Evolutionary conservation across 2,329 filamentous ascomycete genomes (phyloP), one percentile per base, ranked within the genome.

Genomic region (Coniella lustricola): DNA sequence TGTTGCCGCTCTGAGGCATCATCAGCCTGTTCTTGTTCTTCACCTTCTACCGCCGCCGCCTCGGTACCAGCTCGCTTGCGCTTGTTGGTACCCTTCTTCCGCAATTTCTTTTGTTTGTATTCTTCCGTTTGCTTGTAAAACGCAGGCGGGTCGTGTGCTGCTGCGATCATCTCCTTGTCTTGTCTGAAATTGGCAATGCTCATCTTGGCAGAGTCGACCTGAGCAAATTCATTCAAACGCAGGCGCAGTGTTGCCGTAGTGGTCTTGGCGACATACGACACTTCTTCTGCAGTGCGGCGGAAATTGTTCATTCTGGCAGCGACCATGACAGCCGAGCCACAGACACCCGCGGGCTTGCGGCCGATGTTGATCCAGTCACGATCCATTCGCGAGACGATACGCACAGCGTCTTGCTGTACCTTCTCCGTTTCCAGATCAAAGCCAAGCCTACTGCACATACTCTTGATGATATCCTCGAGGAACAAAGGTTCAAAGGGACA

Each of bases 271-370:
- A 96, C 87, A 63, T 95, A 97, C n/a, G 97, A 91, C 8, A 98
- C 87, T 67, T 98, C 93, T 25, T 90, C 81, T 12, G 95, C 82
- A 0, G 90, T 95, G 16, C 93, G 84, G 38, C 91, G 85, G 63
- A 94, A 98, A 66, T 97, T 97, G 76, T 96, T 95, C 85, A 97
- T 97, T 45, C 93, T 86, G 8, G 93, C 91, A 7, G 93, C 93
- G 64, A 98, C 84, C 53, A 98, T 87, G 41, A 98, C 77, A 56
- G 90, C 95, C 12, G 93, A 93, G 53, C 93, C 93, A 64, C 90
- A 96, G 47, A 97, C 84, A 56, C 93, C 93, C 7, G 91, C 91
- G 14, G 93, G 93, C 35, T 93, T 84, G 60, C 93, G 86, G 58
- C 93, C 93, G 63, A 90, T 89, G 40, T 90, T 85, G 81, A 98